A percentile compares a stretch with the other conserved stretches of the same genome.
phyloP scores from a whole-genome alignment of 768 basidiomycete genomes.

The Termitomyces sp. region DNA sequence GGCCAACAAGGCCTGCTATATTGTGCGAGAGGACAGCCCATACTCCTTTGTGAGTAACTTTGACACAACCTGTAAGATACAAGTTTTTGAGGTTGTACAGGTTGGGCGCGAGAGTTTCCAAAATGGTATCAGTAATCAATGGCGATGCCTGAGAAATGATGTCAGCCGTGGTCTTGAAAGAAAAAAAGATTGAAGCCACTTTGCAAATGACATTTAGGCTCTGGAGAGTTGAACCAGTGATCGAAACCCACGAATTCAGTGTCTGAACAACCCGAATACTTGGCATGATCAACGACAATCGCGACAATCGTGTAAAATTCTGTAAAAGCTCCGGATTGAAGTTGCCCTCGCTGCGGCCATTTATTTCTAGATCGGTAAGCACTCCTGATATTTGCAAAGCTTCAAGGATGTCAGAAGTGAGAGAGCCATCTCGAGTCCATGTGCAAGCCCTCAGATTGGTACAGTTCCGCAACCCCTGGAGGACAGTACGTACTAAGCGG shows the following conservation, averaged over 20 bases:
- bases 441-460: slow-evolving; percentile 55
- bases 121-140: slow-evolving; percentile 50
- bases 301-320: slow-evolving; percentile 44
- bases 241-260: slow-evolving; percentile 45
- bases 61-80: slow-evolving; percentile 62
- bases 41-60: slow-evolving; percentile 59
- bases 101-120: slow-evolving; percentile 44
- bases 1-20: slow-evolving; percentile 38
- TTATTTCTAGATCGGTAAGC: slow-evolving; percentile 62
- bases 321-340: slow-evolving; percentile 50
- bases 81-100: slow-evolving; percentile 51
- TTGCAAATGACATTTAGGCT: slow-evolving; percentile 68
- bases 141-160: slow-evolving; percentile 46
- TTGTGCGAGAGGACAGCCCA: slow-evolving; percentile 43
- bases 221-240: slow-evolving; percentile 40
- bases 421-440: slow-evolving; percentile 79
- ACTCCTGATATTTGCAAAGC: slow-evolving; percentile 36
- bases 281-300: slow-evolving; percentile 74
- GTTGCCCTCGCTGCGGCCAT: slow-evolving; percentile 53
- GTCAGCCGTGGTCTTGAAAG: neutral
- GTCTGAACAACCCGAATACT: slow-evolving; percentile 44
- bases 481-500: slow-evolving; percentile 32
- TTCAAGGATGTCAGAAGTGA: slow-evolving; percentile 54
- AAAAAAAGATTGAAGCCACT: slow-evolving; percentile 29
- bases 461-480: slow-evolving; percentile 55